Base-by-base conservation (phyloP, 257 asterid species). In the Striga asiatica region DNA sequence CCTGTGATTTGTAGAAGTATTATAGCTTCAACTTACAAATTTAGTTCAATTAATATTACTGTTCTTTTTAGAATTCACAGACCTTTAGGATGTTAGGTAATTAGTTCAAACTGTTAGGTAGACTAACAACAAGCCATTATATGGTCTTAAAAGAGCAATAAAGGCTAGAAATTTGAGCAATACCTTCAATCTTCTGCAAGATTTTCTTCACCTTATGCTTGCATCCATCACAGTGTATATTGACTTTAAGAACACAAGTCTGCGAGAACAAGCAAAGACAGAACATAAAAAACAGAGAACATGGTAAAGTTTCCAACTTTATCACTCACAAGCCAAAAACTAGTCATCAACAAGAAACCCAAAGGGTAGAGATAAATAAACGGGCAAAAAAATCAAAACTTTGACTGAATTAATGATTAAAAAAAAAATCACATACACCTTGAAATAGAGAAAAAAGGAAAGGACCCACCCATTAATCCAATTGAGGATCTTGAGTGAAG, bases 201-300 rank as follows among this genome's bases (percentile, higher is more conserved):
- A 85, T 89, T 73, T 89, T 89, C 86, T 89, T 89, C 32, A 89
- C 97, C 75, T 83, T 86, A 25, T 83, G 76, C 74, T 86, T 89
- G 65, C 98, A 89, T 0, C 96, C 98, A 71, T 89, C 98, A 70
- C 98, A 86, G 83, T 89, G 98, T 59, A 89, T 86, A 73, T 84
- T 81, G 80, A 89, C 98, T 75, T 86, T 89, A 64, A 89, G 93
- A 39, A 79, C 96, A 80, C 96, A 89, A 66, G 96, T 89, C 98
- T 89, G 95, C 86, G 76, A 58, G 76, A 47, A 78, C 83, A 86
- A 76, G 83, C 84, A 77, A 76, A 82, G 62, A 59, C 71, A 72
- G 27, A 67, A n/a, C n/a, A n/a, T n/a, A n/a, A n/a, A 56, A 76
- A 66, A 59, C 24, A 54, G 21, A 61, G 34, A 54, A 65, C 58